Evolutionary conservation across 2,329 filamentous ascomycete species (phyloP).

Genomic region (Camillea tinctor): DNA sequence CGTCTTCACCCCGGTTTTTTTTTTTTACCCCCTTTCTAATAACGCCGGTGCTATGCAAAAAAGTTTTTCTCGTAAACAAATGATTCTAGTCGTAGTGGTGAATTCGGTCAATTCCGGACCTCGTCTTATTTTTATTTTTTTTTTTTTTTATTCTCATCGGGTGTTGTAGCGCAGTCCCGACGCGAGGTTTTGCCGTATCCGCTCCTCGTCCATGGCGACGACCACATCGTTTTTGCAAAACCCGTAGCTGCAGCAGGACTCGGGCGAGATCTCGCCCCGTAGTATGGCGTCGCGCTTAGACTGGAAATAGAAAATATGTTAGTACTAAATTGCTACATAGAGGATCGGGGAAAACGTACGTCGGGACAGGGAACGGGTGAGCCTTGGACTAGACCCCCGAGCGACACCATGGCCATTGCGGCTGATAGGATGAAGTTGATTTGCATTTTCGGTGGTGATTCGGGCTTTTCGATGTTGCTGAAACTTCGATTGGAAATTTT

Average conservation of each 20-base stretch:
- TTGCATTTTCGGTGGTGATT: slow-evolving; percentile 25
- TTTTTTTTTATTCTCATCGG: slow-evolving; percentile 10
- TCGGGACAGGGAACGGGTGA: slow-evolving; percentile 41
- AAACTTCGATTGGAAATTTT: not conserved
- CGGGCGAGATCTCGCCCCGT: slow-evolving; percentile 45
- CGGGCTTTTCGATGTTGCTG: not conserved
- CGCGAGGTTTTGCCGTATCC: slow-evolving; percentile 3
- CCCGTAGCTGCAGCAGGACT: slow-evolving; percentile 55
- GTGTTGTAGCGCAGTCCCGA: slow-evolving; percentile 17
- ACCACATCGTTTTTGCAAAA: slow-evolving; percentile 51
- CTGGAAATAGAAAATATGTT: slow-evolving; percentile 19
- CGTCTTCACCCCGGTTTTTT: not conserved
- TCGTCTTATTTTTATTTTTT: not conserved
- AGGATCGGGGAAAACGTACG: slow-evolving; percentile 27
- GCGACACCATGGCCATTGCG: slow-evolving; percentile 23
- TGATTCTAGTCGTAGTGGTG: not conserved
- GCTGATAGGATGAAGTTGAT: slow-evolving; percentile 22
- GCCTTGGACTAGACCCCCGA: slow-evolving; percentile 28
- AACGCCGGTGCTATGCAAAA: not conserved
- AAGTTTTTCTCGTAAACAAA: not conserved
- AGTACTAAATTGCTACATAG: not conserved
- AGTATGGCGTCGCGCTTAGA: slow-evolving; percentile 45
- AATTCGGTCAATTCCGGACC: not conserved
- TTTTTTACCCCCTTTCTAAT: not conserved
- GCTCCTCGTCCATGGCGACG: slow-evolving; percentile 40